A percentile compares a stretch with the other conserved stretches of the same genome.
phyloP scores from a whole-genome alignment of 805 yeast species.

The Saccharomycopsis sp. region DNA sequence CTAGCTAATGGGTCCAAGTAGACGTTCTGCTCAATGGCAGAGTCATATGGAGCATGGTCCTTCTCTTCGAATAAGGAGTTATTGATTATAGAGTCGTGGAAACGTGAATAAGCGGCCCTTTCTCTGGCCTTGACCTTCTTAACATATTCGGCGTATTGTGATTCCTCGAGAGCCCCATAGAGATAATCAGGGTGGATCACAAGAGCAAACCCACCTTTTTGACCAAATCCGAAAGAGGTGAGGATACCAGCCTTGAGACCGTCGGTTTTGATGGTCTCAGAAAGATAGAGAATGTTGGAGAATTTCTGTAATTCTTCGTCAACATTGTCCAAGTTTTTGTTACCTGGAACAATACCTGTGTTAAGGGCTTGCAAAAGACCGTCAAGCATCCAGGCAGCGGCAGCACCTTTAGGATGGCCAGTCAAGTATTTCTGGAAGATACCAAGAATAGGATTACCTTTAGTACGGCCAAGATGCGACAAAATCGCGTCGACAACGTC shows the following conservation, averaged over 20 bases:
- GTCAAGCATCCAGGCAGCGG: constrained; percentile 99
- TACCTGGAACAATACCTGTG: constrained; percentile 95
- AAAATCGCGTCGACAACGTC: constrained; percentile 88
- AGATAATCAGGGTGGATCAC: constrained; percentile 91
- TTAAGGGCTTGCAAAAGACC: constrained; percentile 93
- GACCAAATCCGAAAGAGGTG: constrained; percentile 98
- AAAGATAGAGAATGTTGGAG: constrained; percentile 89
- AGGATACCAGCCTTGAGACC: constrained; percentile 96
- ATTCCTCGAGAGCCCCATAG: constrained; percentile 70
- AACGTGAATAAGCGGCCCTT: constrained; percentile 85
- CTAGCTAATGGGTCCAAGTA: constrained; percentile 95
- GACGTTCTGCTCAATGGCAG: constrained; percentile 80
- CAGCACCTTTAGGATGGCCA: constrained; percentile 99
- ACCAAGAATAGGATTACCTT: constrained; percentile 97
- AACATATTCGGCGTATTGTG: constrained; percentile 65
- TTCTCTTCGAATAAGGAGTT: constrained; percentile 90
- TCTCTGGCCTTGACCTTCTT: constrained; percentile 72
- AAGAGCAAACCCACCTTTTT: constrained; percentile 96
- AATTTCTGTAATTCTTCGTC: constrained; percentile 76
- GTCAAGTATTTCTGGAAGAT: constrained; percentile 98
- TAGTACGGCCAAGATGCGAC: constrained; percentile 90
- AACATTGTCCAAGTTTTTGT: constrained; percentile 96
- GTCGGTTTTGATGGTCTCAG: constrained; percentile 87
- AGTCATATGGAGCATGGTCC: constrained; percentile 87
- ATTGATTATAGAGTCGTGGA: constrained; percentile 90